Evolutionary conservation across 73 alveolate genomes (phyloP).

Genomic region (Loxodes magnus): DNA sequence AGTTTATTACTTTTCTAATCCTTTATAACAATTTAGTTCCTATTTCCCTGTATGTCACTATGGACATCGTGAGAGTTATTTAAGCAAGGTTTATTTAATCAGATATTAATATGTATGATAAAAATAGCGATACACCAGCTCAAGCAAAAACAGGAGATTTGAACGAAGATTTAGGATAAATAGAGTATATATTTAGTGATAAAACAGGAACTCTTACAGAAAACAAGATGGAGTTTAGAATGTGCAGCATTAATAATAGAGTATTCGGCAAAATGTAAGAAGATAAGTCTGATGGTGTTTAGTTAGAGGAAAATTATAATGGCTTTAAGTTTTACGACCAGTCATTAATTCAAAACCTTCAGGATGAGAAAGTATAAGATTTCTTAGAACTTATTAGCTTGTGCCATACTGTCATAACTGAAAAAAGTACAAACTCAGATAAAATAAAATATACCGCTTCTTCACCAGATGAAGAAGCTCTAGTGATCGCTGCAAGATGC

Average conservation of each 20-base stretch:
- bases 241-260: conserved; percentile 14
- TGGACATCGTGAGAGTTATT: conserved; percentile 53
- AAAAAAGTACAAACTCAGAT: conserved; percentile 29
- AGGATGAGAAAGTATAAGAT: conserved; percentile 11
- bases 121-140: conserved; percentile 11
- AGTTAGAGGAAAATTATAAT: background rate
- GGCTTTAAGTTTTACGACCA: conserved; percentile 3
- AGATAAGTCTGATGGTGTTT: background rate
- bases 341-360: background rate
- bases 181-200: conserved; percentile 42
- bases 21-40: conserved; percentile 72
- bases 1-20: conserved; percentile 50
- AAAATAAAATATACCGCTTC: conserved; percentile 66
- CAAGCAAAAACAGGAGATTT: conserved; percentile 44
- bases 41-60: conserved; percentile 61
- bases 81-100: conserved; percentile 52
- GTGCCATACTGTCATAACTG: conserved; percentile 66
- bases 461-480: conserved; percentile 90
- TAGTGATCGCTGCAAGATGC: conserved; percentile 54
- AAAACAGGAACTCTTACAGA: conserved; percentile 60
- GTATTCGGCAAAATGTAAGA: conserved; percentile 2
- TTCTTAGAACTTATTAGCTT: conserved; percentile 40
- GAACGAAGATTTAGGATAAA: conserved; percentile 24
- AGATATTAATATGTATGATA: conserved; percentile 30
- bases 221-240: conserved; percentile 48